phyloP scores from a whole-genome alignment of 768 basidiomycete species.

The Pluteus cervinus region DNA sequence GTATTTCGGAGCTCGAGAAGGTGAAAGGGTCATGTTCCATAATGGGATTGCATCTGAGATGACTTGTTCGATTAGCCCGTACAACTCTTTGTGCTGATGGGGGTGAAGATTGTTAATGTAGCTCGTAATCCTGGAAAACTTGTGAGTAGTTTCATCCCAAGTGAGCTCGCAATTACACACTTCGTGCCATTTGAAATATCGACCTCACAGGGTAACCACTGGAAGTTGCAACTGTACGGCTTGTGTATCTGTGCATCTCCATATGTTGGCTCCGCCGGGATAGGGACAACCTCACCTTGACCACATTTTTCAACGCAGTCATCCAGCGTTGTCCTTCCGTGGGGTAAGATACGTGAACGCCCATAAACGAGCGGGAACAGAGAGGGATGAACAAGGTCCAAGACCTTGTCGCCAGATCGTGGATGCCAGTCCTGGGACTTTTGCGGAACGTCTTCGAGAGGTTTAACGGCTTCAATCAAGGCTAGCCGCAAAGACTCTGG shows the following conservation, averaged over 20 bases:
- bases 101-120: conserved; percentile 35
- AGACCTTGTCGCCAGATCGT: conserved; percentile 33
- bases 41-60: conserved; percentile 18
- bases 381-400: conserved; percentile 41
- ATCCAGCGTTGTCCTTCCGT: conserved; percentile 15
- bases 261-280: conserved; percentile 8
- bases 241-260: too few species aligned
- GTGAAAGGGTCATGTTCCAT: conserved; percentile 18
- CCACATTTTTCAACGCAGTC: too few species aligned
- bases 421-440: conserved; percentile 41
- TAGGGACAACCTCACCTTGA: conserved; percentile 6
- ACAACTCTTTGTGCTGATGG: conserved; percentile 12
- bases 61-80: conserved; percentile 15
- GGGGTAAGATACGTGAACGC: conserved; percentile 15
- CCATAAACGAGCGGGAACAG: conserved; percentile 34
- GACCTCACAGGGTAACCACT: conserved; percentile 11
- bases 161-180: too few species aligned
- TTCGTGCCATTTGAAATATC: conserved; percentile 1
- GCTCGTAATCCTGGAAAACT: conserved; percentile 12
- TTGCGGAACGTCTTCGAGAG: conserved; percentile 30
- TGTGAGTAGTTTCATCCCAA: conserved; percentile 2
- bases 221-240: too few species aligned
- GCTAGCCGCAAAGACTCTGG: conserved; percentile 18
- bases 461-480: conserved; percentile 13
- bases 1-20: conserved; percentile 5